These are phyloP conservation scores for Fusarium protoensiforme DNA, from an alignment of 2,329 filamentous ascomycete genomes.

Conservation along the genomic window DNA sequence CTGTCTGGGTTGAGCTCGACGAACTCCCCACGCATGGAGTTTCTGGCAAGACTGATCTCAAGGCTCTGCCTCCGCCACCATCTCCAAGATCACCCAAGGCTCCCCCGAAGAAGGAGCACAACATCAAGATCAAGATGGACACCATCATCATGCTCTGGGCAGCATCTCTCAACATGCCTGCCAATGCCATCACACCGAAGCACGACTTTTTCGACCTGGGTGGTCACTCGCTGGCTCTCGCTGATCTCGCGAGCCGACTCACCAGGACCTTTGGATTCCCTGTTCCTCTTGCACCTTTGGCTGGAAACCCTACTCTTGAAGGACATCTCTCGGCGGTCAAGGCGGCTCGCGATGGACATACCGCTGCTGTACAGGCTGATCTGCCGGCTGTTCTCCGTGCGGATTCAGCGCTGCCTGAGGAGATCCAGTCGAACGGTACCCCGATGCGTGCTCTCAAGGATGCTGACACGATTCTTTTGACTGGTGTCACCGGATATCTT, in stretches of 20 bases:
- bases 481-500: constrained; percentile 80
- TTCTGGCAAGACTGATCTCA: constrained; percentile 82
- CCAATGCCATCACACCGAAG: constrained; percentile 71
- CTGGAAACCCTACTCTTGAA: constrained; percentile 76
- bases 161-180: constrained; percentile 72
- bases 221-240: constrained; percentile 82
- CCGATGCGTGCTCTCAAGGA: constrained; percentile 70
- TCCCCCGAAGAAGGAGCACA: constrained; percentile 58
- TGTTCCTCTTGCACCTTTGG: constrained; percentile 76
- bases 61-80: constrained; percentile 74
- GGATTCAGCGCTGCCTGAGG: constrained; percentile 74
- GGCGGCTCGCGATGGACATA: constrained; percentile 76
- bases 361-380: constrained; percentile 79
- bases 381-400: constrained; percentile 75
- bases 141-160: constrained; percentile 80
- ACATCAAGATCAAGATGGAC: constrained; percentile 73
- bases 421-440: constrained; percentile 69
- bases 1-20: constrained; percentile 79
- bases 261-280: constrained; percentile 78
- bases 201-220: constrained; percentile 86
- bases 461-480: constrained; percentile 76
- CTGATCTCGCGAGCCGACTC: constrained; percentile 77
- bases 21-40: constrained; percentile 80
- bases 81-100: constrained; percentile 58
- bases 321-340: constrained; percentile 80